phyloP scores from a whole-genome alignment of 495 filamentous ascomycete species.

The Penicillium lividum region DNA sequence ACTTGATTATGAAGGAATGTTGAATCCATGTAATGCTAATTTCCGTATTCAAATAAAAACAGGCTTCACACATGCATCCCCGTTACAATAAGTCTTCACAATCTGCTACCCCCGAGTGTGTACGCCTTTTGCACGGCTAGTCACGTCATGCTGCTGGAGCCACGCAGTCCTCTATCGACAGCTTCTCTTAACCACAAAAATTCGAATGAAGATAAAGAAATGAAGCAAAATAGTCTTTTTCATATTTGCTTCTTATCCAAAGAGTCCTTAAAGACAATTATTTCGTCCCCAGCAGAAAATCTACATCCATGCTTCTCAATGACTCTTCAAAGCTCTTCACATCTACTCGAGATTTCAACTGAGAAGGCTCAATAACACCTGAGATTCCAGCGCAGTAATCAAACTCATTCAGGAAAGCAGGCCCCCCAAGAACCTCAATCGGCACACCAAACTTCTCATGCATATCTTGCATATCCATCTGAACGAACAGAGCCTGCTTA shows the following conservation, averaged over 20 bases:
- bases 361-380: slow-evolving; percentile 32
- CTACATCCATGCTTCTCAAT: not conserved
- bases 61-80: too few species aligned
- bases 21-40: too few species aligned
- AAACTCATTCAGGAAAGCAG: slow-evolving; percentile 37
- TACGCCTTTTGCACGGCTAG: not conserved
- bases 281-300: slow-evolving; percentile 1
- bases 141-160: not conserved
- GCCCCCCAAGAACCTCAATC: slow-evolving; percentile 38
- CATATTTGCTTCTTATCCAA: not conserved
- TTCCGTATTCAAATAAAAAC: too few species aligned
- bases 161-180: too few species aligned
- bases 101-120: too few species aligned
- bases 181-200: too few species aligned
- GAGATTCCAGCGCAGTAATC: slow-evolving; percentile 43
- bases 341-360: slow-evolving; percentile 25
- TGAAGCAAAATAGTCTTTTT: not conserved
- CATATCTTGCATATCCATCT: slow-evolving; percentile 33
- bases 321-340: slow-evolving; percentile 6
- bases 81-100: too few species aligned
- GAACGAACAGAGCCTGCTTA: slow-evolving; percentile 27
- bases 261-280: not conserved
- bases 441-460: slow-evolving; percentile 35
- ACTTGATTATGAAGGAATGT: too few species aligned
- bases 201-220: not conserved